Base-by-base conservation (phyloP, 2,329 filamentous ascomycete species). In the Trichoderma citrinoviride region DNA sequence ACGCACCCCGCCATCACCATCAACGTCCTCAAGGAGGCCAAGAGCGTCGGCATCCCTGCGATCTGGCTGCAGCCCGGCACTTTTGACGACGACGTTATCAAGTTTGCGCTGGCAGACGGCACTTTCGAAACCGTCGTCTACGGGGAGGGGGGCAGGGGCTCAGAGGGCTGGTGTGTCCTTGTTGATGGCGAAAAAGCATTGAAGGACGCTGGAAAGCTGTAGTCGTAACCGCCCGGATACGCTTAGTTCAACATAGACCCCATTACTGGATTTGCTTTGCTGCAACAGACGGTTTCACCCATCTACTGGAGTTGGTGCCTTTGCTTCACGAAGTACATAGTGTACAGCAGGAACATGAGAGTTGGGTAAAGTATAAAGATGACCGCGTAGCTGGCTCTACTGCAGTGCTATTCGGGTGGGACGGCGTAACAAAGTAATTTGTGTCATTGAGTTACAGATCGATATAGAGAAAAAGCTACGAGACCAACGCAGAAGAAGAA, bases 41-140 rank as follows among this genome's bases (percentile, higher is more conserved):
- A 88, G 76, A 81, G 85, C 64, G 81, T 90, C 12, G 89, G 93
- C 3, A 80, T 96, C 50, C 83, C 86, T 19, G 85, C 91, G 27
- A 88, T 97, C 5, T 97, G 92, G 90, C 79, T 98, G 69, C 95
- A 98, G 79, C 95, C 95, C 0, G 95, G 94, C 1, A 93, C 87
- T 17, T 98, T 90, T 74, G 88, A 97, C 74, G 86, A 90, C 58
- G 86, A 87, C 65, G 90, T 92, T 23, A 74, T 97, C 67, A 79
- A 83, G 46, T 93, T 85, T 76, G 92, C 91, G 3, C 80, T 83
- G 23, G 76, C 73, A 66, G 80, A 90, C 68, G 79, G 77, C 6
- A 78, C 78, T 19, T 97, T 95, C 71, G 80, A 87, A 69, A 87
- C 87, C 43, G 89, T 92, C 41, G 89, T 91, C 47, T 86, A 82